These are phyloP conservation scores for Pelagophyceae sp. DNA, from an alignment of 352 stramenopile genomes.

Conservation along the genomic window DNA sequence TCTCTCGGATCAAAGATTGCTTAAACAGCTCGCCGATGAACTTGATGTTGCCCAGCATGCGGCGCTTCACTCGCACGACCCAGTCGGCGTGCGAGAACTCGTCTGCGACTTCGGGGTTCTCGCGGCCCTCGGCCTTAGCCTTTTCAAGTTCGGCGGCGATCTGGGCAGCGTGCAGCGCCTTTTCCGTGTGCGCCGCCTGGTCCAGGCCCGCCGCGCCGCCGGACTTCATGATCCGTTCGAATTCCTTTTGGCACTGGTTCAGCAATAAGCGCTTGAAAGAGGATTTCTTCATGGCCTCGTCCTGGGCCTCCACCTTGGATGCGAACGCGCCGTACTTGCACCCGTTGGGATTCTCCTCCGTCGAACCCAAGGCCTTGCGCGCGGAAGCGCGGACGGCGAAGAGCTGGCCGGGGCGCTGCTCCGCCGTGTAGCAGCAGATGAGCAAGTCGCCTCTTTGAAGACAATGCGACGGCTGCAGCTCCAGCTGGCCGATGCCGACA, in stretches of 20 bases:
- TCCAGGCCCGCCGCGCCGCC: not conserved
- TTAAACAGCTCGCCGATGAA: slow-evolving; percentile 78
- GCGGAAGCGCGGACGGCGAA: not conserved
- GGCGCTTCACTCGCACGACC: slow-evolving; percentile 64
- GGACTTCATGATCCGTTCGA: slow-evolving; percentile 47
- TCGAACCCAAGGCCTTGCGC: not conserved
- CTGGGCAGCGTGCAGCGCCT: not conserved
- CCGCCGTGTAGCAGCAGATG: not conserved
- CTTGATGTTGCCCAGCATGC: slow-evolving; percentile 53
- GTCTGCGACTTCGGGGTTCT: slow-evolving; percentile 23
- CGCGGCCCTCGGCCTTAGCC: slow-evolving; percentile 30
- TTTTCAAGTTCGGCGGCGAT: not conserved
- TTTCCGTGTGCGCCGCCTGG: not conserved
- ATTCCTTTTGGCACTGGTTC: slow-evolving; percentile 72
- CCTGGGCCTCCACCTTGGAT: slow-evolving; percentile 23
- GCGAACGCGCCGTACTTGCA: not conserved
- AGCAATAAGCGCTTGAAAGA: slow-evolving; percentile 74
- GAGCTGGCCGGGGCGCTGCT: slow-evolving; percentile 9
- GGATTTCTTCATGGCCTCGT: slow-evolving; percentile 47
- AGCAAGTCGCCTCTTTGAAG: not conserved
- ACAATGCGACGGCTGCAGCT: not conserved
- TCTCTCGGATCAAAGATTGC: slow-evolving; percentile 74
- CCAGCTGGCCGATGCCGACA: slow-evolving; percentile 4
- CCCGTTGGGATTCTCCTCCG: not conserved
- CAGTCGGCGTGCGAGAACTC: slow-evolving; percentile 2